Base-by-base conservation (phyloP, 768 basidiomycete genomes). In the Serendipita vermifera region DNA sequence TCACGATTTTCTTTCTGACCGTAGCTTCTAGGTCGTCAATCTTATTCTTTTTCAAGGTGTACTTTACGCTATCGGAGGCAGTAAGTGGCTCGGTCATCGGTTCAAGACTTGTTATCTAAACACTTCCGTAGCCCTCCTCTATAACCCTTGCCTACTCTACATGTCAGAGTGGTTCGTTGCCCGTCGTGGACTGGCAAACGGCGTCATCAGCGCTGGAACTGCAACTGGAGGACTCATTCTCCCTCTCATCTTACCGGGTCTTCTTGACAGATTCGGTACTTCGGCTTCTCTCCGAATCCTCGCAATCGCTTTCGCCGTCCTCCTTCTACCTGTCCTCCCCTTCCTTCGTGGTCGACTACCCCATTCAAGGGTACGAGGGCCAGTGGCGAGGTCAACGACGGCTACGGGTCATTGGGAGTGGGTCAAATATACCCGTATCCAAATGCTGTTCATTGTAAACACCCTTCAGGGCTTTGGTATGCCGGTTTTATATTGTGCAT, bases 121-220 rank as follows among this genome's bases (percentile, higher is more conserved):
- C 33, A 22, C 22, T 5, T 13, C 11, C 38, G n/a, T 38, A 64
- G 67, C 61, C 3, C 31, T 68, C 2, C 36, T 69, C 11, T 69
- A 66, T 39, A 38, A 61, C 5, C 61, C 66, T 0, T 63, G 61
- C 43, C 59, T 69, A 9, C 63, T 63, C 4, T 65, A 63, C 48
- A 48, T 69, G 33, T 59, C 68, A 1, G 69, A 70, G 58, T 70
- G 69, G 69, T 70, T 69, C 55, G 61, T 65, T 20, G 55, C 56
- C 2, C 62, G 65, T 3, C 56, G 69, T 39, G 69, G 68, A 2
- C 60, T 66, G 3, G 69, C 69, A 3, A 67, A 66, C 33, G 68
- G 69, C 2, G 63, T 68, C 26, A 61, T 69, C 26, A 67, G 67
- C 53, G 65, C 66, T 27, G 69, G 68, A 60, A 65, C 65, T 24